Evolutionary conservation across 2,329 filamentous ascomycete genomes (phyloP), one percentile per base, ranked within the genome.

Genomic region (Claviceps sp.): DNA sequence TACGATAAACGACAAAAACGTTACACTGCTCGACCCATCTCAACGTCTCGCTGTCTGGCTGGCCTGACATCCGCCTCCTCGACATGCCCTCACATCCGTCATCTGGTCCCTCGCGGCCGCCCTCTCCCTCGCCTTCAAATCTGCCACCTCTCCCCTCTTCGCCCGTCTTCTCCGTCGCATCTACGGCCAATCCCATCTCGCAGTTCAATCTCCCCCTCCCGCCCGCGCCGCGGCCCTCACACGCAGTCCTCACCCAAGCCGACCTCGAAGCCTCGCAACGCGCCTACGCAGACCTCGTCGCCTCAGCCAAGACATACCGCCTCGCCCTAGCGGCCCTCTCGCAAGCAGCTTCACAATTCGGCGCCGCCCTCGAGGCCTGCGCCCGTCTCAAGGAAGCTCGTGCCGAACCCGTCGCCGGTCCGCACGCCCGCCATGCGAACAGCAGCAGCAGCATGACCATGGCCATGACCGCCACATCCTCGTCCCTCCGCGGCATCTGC

Each of bases 381-480:
- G 82, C 82, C n/a, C 76, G 81, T 14, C 69, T 84, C 37, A 85
- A 84, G 61, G 81, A 85, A 62, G 78, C 81, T 38, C 75, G 81
- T 50, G 78, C 80, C 51, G 80, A 82, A 57, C 70, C 74, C 48
- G 70, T 82, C 45, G 17, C 41, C 2, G 69, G 69, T 2, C 66
- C 42, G 71, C 3, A 59, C 61, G 34, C 56, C 61, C 43, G n/a
- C 60, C 43, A 45, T 34, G 78, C 81, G 60, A 22, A 45, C 60
- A 50, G 61, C 62, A 45, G 58, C 66, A 58, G 67, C 30, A 68
- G 66, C 59, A 68, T 76, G 58, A 69, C 67, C 50, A 70, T 70
- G 56, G 73, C 70, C 63, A 77, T 76, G 63, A 72, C 72, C 43
- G n/a, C 17, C 19, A 24, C 10, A 10, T 14, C 42, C 24, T 66